Evolutionary conservation across 805 yeast species (phyloP), one percentile per base, ranked within the genome.

Genomic region (Candida anglica): DNA sequence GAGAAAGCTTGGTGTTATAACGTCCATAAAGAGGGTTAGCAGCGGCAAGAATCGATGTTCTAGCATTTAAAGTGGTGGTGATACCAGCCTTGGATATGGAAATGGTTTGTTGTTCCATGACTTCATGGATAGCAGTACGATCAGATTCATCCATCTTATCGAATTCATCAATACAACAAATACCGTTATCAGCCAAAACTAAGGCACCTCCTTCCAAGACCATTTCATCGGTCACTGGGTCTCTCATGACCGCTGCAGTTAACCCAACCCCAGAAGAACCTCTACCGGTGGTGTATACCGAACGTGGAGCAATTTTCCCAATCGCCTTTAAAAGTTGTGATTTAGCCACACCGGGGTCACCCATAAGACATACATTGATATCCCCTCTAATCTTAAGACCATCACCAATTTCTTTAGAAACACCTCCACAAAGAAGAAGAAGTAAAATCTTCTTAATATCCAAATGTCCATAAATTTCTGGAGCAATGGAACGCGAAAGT

Each of bases 321-420:
- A 93, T 86, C 21, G 94, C 83, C 57, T 93, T 93, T 43, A 93
- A 70, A 52, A 93, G 69, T 71, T 93, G 98, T 3, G 98, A 93
- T 63, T 93, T 93, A 52, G 98, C 98, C 35, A 93, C 98, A 71
- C 98, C 98, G 27, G 98, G 98, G 55, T 93, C 98, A 49, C 98
- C 98, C 97, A 93, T 91, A 33, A 93, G 71, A 65, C 97, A 83
- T 36, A 93, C 76, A 53, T 93, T 93, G 47, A 93, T 86, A 57
- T 93, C 98, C 51, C 98, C 98, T 69, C 99, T 81, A 51, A 93
- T 93, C 52, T 83, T 79, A 86, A 93, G 79, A 45, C 99, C 99
- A 63, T 93, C 98, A 28, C 95, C 95, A 48, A 91, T 79, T 51
- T 80, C 86, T 57, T 93, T 93, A 31, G 95, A 85, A 28, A 89